Evolutionary conservation across 495 filamentous ascomycete genomes (phyloP).

Genomic region (Corynascus novoguineensis): DNA sequence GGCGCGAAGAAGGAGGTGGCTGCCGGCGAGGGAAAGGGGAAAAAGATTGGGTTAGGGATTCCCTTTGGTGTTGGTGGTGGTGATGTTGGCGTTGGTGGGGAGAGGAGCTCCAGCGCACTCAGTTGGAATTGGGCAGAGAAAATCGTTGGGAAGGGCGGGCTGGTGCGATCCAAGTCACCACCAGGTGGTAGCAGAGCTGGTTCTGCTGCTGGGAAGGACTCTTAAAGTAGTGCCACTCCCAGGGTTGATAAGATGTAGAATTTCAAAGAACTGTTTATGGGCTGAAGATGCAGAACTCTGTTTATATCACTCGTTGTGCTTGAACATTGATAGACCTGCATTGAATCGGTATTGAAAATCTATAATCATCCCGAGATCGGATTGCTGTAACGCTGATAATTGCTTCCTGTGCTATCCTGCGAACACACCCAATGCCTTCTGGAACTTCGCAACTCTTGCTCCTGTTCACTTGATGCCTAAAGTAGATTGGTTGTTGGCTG

Average conservation of each 20-base stretch:
- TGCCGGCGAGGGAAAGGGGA: neutral
- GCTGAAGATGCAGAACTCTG: too few species aligned
- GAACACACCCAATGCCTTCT: too few species aligned
- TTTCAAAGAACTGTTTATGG: neutral
- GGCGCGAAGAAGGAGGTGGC: conserved; percentile 12
- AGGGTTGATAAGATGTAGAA: neutral
- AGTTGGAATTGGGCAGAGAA: conserved; percentile 55
- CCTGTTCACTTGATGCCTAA: too few species aligned
- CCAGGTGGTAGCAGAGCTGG: neutral
- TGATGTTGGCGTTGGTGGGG: too few species aligned
- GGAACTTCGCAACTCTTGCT: too few species aligned
- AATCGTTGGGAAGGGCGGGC: conserved; percentile 45
- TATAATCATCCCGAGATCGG: neutral
- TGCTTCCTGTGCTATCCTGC: too few species aligned
- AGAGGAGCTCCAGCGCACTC: conserved; percentile 16
- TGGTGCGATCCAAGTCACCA: conserved; percentile 2
- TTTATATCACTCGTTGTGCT: neutral
- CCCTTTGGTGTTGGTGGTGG: neutral
- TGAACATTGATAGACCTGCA: neutral
- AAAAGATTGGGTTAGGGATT: conserved; percentile 9
- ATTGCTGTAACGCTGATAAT: too few species aligned
- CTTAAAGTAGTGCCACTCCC: neutral
- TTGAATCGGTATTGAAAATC: neutral
- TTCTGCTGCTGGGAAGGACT: neutral
- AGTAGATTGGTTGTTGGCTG: neutral